A percentile compares a stretch with the other conserved stretches of the same genome.
These are phyloP conservation scores for Phylloporus scabripes DNA, from an alignment of 768 basidiomycete genomes.

Conservation along the genomic window DNA sequence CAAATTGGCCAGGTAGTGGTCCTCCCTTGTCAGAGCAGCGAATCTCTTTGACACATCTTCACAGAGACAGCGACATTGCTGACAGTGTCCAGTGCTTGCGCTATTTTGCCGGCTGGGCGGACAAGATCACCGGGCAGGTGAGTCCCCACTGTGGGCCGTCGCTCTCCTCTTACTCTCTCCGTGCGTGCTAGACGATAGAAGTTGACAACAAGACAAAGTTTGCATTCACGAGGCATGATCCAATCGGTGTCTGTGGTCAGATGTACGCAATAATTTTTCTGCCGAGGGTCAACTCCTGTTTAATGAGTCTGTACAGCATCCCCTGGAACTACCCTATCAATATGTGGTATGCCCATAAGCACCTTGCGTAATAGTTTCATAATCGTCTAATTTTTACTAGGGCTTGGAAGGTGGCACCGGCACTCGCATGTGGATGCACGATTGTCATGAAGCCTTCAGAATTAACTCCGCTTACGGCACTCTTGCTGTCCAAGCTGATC, in stretches of 20 bases:
- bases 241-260: constrained; percentile 92
- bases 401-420: constrained; percentile 92
- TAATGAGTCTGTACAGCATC: constrained; percentile 43
- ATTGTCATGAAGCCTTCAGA: constrained; percentile 96
- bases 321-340: constrained; percentile 93
- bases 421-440: constrained; percentile 86
- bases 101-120: constrained; percentile 95
- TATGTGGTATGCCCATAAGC: constrained; percentile 55
- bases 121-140: constrained; percentile 88
- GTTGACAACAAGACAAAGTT: constrained; percentile 75
- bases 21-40: constrained; percentile 31
- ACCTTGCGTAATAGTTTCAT: constrained; percentile 1
- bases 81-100: constrained; percentile 74
- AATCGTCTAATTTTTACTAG: constrained; percentile 29
- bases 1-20: constrained; percentile 43
- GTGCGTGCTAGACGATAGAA: constrained; percentile 56
- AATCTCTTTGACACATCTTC: constrained; percentile 2
- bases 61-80: constrained; percentile 74
- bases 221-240: constrained; percentile 83
- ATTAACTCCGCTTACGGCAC: constrained; percentile 75
- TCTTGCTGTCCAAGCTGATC: constrained; percentile 76
- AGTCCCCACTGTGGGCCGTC: background rate
- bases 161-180: constrained; percentile 4
- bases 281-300: constrained; percentile 4
- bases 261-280: constrained; percentile 47